These are phyloP conservation scores for Penicillium daleae DNA, from an alignment of 495 filamentous ascomycete genomes.

Conservation along the genomic window DNA sequence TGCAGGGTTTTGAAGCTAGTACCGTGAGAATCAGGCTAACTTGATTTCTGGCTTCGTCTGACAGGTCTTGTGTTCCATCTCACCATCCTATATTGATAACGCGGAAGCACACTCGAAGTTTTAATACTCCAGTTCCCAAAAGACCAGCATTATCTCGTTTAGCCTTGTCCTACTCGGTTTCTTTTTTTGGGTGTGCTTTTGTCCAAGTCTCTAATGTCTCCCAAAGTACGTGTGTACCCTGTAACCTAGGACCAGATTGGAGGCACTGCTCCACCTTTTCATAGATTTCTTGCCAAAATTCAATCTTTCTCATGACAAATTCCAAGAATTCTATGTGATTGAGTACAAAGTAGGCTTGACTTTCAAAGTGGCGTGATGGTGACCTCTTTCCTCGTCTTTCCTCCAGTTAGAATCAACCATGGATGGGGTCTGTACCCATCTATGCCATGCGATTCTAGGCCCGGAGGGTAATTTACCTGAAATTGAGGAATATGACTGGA, in stretches of 20 bases:
- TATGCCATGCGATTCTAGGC: neutral
- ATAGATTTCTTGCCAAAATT: neutral
- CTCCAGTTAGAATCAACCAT: neutral
- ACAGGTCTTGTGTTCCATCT: neutral
- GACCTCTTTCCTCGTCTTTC: too few relatives aligned
- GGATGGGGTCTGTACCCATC: neutral
- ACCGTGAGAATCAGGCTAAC: neutral
- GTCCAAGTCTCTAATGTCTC: neutral
- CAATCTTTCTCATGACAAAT: neutral
- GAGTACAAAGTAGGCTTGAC: too few relatives aligned
- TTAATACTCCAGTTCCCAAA: neutral
- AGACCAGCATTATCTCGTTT: neutral
- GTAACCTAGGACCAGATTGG: neutral
- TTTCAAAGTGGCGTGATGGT: too few relatives aligned
- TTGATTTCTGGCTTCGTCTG: neutral
- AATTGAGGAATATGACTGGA: neutral
- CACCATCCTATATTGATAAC: neutral
- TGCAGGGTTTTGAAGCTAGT: neutral
- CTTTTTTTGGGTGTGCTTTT: neutral
- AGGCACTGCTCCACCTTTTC: neutral
- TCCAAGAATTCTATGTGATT: neutral
- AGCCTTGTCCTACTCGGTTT: neutral
- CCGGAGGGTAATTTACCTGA: neutral
- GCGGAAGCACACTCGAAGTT: neutral
- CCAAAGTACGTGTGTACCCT: neutral